Evolutionary conservation across 176 grass and related monocot genomes (phyloP), one percentile per base, ranked within the genome.

Genomic region (Metroxylon sagu): DNA sequence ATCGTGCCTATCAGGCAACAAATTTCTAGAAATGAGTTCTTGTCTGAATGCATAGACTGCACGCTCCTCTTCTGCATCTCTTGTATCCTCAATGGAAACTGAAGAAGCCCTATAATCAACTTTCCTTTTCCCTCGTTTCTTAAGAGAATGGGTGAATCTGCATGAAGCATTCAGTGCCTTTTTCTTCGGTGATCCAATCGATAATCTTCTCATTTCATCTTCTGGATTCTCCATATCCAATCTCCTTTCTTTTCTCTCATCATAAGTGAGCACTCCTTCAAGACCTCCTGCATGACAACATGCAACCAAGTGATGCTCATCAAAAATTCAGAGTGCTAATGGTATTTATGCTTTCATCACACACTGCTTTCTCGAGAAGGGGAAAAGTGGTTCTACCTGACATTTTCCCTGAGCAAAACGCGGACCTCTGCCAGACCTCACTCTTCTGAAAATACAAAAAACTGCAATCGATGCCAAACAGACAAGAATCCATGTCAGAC

Each of bases 91-190:
- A 0, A 94, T 94, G 4, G 89, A 85, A 43, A 82, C 77, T 0
- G 78, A 80, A 6, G 87, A 82, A 43, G 70, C 16, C 54, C 71
- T 71, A 5, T 78, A 70, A 48, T 79, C 77, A 15, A 79, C 69
- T 59, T 94, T 88, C 59, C 71, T 84, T 53, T 94, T 94, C 48
- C 89, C 89, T 50, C 85, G 66, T 70, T 80, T 94, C 74, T 94
- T 94, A n/a, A 94, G 84, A 48, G 89, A 94, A 80, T 79, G 83
- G 4, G 84, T 94, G 6, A 94, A 59, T 50, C 82, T 76, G 74
- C 76, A 88, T 18, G 89, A 94, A 31, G 89, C 89, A 79, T 94
- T 88, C 51, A 88, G 52, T 3, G 89, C 89, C 64, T 94, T 94
- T 75, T 88, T 94, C 84, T 81, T 94, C 6, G 88, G 80, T 31